These are phyloP conservation scores for Aspergillus saccharolyticus DNA, from an alignment of 495 filamentous ascomycete species.

Conservation along the genomic window DNA sequence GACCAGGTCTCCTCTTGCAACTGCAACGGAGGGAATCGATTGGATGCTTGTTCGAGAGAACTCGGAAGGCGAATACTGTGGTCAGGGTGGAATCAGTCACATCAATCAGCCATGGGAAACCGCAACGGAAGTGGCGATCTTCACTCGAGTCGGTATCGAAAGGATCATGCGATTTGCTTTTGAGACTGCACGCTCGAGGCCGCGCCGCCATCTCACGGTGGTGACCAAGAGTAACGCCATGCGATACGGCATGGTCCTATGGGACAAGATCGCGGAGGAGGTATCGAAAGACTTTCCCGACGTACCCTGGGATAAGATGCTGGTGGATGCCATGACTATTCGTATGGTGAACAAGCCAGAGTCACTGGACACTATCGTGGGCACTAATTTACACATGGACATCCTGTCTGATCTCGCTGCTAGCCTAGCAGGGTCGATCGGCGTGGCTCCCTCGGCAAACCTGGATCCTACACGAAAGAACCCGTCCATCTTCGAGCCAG, in stretches of 20 bases:
- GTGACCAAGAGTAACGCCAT: conserved; percentile 58
- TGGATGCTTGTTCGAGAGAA: conserved; percentile 56
- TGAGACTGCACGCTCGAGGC: conserved; percentile 42
- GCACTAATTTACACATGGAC: conserved; percentile 54
- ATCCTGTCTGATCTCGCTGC: conserved; percentile 56
- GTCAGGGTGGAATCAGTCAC: conserved; percentile 51
- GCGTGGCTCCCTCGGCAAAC: conserved; percentile 55
- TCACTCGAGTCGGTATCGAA: conserved; percentile 50
- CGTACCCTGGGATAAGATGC: conserved; percentile 52
- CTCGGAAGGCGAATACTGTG: conserved; percentile 53
- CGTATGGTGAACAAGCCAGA: conserved; percentile 50
- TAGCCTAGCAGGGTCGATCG: conserved; percentile 49
- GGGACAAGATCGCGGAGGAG: conserved; percentile 47
- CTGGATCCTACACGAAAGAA: conserved; percentile 56
- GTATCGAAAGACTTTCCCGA: conserved; percentile 48
- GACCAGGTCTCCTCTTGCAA: conserved; percentile 43
- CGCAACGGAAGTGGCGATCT: conserved; percentile 52
- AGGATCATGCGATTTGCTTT: conserved; percentile 54
- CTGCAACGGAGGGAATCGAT: conserved; percentile 39
- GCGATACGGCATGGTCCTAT: conserved; percentile 53
- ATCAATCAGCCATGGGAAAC: conserved; percentile 45
- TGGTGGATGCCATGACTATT: conserved; percentile 56
- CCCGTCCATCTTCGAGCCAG: conserved; percentile 63
- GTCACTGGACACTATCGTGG: conserved; percentile 53
- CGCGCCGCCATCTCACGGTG: conserved; percentile 46